phyloP scores from a whole-genome alignment of 495 filamentous ascomycete genomes.

The Venustampulla echinocandica region DNA sequence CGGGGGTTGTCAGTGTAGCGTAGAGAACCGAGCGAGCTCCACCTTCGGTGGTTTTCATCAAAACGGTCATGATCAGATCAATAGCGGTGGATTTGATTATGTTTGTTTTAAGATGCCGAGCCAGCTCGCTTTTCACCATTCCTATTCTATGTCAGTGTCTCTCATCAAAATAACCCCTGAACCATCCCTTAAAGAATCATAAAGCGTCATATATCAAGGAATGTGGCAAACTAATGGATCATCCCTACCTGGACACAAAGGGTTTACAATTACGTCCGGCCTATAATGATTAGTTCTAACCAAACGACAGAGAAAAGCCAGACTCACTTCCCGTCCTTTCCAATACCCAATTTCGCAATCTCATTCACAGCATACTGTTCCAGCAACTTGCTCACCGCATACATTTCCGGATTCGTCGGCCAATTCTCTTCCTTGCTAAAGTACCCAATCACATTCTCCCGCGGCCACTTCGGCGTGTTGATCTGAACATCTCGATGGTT shows the following conservation, averaged over 20 bases:
- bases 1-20: constrained; percentile 20
- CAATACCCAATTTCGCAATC: constrained; percentile 25
- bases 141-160: not conserved
- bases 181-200: no score
- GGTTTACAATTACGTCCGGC: constrained; percentile 34
- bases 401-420: constrained; percentile 16
- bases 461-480: constrained; percentile 10
- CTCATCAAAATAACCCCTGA: not conserved
- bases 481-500: constrained; percentile 18
- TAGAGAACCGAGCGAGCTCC: constrained; percentile 29
- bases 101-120: constrained; percentile 23
- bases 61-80: constrained; percentile 16
- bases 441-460: constrained; percentile 23
- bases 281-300: constrained; percentile 5
- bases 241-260: constrained; percentile 34
- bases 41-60: constrained; percentile 26
- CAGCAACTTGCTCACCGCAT: constrained; percentile 32
- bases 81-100: constrained; percentile 7
- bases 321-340: constrained; percentile 21
- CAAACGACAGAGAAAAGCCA: not conserved
- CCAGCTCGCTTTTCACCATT: constrained; percentile 32
- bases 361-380: constrained; percentile 29
- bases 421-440: constrained; percentile 26
- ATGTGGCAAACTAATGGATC: no score
- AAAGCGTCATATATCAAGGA: no score